These are phyloP conservation scores for Rhipidocladum racemiflorum DNA, from an alignment of 176 grass and related monocot genomes.

Conservation along the genomic window DNA sequence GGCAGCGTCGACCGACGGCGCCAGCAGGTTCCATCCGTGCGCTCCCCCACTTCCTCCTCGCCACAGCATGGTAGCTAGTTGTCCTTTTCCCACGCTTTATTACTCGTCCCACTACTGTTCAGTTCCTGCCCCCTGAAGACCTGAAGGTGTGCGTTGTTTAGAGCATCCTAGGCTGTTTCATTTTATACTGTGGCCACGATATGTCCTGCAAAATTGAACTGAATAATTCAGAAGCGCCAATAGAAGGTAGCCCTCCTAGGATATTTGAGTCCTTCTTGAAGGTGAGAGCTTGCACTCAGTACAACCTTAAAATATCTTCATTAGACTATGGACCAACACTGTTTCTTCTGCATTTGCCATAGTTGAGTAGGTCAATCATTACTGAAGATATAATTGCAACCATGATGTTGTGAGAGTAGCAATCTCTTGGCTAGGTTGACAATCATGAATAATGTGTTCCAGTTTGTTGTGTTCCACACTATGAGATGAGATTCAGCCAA, in stretches of 20 bases:
- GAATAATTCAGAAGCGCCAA: neutral
- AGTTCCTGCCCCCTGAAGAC: no score
- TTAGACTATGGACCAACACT: slow-evolving; percentile 3
- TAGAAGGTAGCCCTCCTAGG: slow-evolving; percentile 40
- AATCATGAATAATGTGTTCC: neutral
- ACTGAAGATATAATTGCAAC: neutral
- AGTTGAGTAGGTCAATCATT: neutral
- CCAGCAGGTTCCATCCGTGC: no score
- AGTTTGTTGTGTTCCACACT: neutral
- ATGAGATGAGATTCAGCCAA: neutral
- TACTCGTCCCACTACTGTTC: no score
- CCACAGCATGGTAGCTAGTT: no score
- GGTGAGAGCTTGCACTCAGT: slow-evolving; percentile 47
- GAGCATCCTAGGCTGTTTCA: neutral
- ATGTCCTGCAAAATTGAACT: neutral
- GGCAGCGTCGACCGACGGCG: no score
- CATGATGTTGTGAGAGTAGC: neutral
- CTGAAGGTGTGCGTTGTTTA: neutral
- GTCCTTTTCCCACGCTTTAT: no score
- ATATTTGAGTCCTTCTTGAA: slow-evolving; percentile 86
- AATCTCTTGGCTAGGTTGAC: neutral
- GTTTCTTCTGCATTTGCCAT: neutral
- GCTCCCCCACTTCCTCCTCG: no score
- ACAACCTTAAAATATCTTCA: slow-evolving; percentile 11
- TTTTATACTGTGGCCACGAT: neutral